These are phyloP conservation scores for Acer campestre DNA, from an alignment of 345 rosid genomes.

Conservation along the genomic window DNA sequence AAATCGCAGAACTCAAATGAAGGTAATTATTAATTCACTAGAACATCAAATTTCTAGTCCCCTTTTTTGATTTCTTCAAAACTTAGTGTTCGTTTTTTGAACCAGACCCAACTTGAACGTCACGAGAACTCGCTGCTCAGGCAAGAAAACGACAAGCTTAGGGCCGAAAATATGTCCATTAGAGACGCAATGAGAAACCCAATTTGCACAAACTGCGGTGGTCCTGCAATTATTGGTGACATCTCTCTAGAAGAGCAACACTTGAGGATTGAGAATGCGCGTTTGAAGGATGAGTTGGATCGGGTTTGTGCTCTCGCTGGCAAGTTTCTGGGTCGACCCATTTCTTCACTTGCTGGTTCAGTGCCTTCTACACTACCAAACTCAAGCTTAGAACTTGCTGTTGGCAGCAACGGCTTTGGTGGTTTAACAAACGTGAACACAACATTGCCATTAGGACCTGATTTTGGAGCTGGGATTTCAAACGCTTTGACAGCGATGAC, in stretches of 20 bases:
- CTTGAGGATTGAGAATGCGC: constrained; percentile 77
- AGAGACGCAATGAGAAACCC: constrained; percentile 92
- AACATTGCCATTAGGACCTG: constrained; percentile 52
- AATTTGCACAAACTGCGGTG: constrained; percentile 86
- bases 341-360: constrained; percentile 43
- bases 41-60: not conserved
- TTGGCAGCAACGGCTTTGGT: constrained; percentile 65
- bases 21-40: constrained; percentile 43
- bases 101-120: constrained; percentile 83
- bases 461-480: constrained; percentile 55
- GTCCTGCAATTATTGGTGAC: constrained; percentile 80
- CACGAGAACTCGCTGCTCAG: constrained; percentile 83
- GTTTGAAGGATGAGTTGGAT: constrained; percentile 84
- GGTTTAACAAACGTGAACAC: constrained; percentile 40
- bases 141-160: constrained; percentile 90
- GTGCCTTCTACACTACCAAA: constrained; percentile 52
- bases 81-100: constrained; percentile 13
- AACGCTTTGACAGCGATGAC: constrained; percentile 38
- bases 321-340: constrained; percentile 86
- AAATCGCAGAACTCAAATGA: constrained; percentile 96
- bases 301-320: constrained; percentile 87
- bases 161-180: constrained; percentile 87
- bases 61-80: not conserved
- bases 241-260: constrained; percentile 91
- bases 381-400: constrained; percentile 83